A percentile compares a stretch with the other conserved stretches of the same genome.
Evolutionary conservation across 108 stramenopile species (phyloP).

Genomic region (Craspedostauros australis): DNA sequence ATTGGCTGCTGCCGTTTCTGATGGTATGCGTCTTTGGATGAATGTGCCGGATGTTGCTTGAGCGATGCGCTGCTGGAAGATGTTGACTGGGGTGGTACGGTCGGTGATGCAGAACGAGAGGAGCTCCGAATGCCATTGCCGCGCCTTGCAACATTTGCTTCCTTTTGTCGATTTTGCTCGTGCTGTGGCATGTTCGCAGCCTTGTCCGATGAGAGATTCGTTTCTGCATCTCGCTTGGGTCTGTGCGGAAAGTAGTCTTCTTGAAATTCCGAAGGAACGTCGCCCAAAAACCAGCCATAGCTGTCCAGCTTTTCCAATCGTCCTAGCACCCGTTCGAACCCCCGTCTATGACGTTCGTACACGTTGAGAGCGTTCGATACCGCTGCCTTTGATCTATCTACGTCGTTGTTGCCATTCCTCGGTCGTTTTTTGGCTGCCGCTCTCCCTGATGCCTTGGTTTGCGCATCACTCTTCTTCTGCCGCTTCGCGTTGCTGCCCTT

Average conservation of each 20-base stretch:
- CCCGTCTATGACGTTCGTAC: constrained; percentile 57
- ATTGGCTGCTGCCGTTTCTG: too few species aligned
- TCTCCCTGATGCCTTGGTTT: constrained; percentile 3
- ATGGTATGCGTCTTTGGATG: too few species aligned
- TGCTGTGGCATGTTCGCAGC: background rate
- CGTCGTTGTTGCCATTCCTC: constrained; percentile 5
- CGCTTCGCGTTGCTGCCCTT: background rate
- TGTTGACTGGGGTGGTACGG: too few species aligned
- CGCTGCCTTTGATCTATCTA: constrained; percentile 7
- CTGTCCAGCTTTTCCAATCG: constrained; percentile 71
- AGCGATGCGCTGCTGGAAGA: too few species aligned
- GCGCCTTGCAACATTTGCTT: too few species aligned
- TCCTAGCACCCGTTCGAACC: constrained; percentile 57
- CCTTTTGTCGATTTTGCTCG: background rate
- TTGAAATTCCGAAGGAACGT: constrained; percentile 53
- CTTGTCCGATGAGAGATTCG: too few species aligned
- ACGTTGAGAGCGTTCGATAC: constrained; percentile 30
- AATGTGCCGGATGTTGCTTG: too few species aligned
- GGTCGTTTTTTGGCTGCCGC: constrained; percentile 1
- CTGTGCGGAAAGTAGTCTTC: constrained; percentile 32
- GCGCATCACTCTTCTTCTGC: constrained; percentile 1
- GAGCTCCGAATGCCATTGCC: too few species aligned
- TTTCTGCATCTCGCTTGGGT: too few species aligned
- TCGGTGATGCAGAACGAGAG: too few species aligned
- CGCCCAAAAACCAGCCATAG: constrained; percentile 60